A percentile compares a stretch with the other conserved stretches of the same genome.
Evolutionary conservation across 352 stramenopile genomes (phyloP).

Genomic region (Pythium phragmitis): DNA sequence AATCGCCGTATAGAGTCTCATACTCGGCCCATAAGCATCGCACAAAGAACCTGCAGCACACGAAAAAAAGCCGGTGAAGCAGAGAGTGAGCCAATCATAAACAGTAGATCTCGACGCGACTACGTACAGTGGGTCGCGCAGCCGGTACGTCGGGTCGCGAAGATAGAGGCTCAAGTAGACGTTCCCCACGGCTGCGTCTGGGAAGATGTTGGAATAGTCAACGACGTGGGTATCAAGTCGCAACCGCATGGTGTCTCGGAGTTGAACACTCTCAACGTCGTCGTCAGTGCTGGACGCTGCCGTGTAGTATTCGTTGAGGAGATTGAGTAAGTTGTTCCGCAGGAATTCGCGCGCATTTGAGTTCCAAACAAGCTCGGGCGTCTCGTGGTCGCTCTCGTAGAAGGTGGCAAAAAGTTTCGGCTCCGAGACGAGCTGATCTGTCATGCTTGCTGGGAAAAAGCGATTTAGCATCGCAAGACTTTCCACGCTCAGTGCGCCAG

Average conservation of each 20-base stretch:
- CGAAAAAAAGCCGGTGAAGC: neutral
- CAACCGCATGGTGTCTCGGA: conserved; percentile 27
- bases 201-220: conserved; percentile 73
- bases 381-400: conserved; percentile 88
- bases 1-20: conserved; percentile 64
- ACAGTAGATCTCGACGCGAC: neutral
- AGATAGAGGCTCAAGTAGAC: conserved; percentile 93
- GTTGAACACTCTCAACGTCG: conserved; percentile 11
- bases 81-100: conserved; percentile 1
- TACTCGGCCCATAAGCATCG: conserved; percentile 81
- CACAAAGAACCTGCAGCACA: conserved; percentile 59
- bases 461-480: conserved; percentile 51
- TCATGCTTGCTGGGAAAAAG: conserved; percentile 69
- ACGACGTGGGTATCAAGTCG: conserved; percentile 62
- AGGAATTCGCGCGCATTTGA: conserved; percentile 82
- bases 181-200: conserved; percentile 74
- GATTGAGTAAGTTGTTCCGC: conserved; percentile 59
- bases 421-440: conserved; percentile 52
- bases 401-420: conserved; percentile 58
- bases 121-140: conserved; percentile 89
- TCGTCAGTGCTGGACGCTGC: conserved; percentile 15
- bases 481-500: conserved; percentile 46
- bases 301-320: conserved; percentile 81
- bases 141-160: conserved; percentile 90
- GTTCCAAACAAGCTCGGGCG: conserved; percentile 95